Evolutionary conservation across 352 stramenopile genomes (phyloP).

Genomic region (Globisporangium yorkense): DNA sequence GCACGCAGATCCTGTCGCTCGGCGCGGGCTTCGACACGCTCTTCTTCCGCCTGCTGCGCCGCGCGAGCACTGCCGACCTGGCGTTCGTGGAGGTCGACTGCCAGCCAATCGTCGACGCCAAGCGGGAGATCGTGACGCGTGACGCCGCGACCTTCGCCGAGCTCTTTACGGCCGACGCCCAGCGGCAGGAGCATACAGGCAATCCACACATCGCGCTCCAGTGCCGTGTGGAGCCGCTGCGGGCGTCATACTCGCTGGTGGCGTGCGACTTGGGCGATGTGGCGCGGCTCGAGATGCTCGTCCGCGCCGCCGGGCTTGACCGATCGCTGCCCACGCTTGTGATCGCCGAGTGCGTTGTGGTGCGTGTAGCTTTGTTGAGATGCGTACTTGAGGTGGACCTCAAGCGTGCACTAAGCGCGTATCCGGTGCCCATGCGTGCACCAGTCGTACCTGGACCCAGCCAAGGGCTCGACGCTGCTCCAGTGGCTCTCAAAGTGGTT

Average conservation of each 20-base stretch:
- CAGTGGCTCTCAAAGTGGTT: constrained; percentile 36
- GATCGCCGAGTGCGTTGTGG: constrained; percentile 66
- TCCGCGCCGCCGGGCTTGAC: constrained; percentile 27
- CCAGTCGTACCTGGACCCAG: constrained; percentile 62
- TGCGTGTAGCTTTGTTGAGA: constrained; percentile 12
- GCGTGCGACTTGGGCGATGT: constrained; percentile 56
- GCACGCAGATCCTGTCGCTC: constrained; percentile 60
- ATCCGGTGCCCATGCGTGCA: background rate
- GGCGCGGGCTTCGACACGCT: constrained; percentile 72
- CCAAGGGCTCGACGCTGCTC: constrained; percentile 40
- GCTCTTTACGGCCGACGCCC: constrained; percentile 15
- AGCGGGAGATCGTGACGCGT: constrained; percentile 31
- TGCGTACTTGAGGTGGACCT: background rate
- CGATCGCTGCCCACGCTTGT: constrained; percentile 42
- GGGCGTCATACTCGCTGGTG: constrained; percentile 37
- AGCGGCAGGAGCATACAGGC: background rate
- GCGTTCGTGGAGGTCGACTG: constrained; percentile 61
- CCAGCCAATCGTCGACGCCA: constrained; percentile 40
- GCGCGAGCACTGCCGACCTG: constrained; percentile 15
- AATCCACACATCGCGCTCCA: constrained; percentile 14
- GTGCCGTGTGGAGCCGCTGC: constrained; percentile 11
- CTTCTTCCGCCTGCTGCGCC: constrained; percentile 52
- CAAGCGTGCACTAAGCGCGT: too few relatives aligned
- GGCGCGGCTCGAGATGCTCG: constrained; percentile 17
- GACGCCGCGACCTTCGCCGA: constrained; percentile 14